phyloP scores from a whole-genome alignment of 129 eudicot species.

The Scalesia atractyloides region DNA sequence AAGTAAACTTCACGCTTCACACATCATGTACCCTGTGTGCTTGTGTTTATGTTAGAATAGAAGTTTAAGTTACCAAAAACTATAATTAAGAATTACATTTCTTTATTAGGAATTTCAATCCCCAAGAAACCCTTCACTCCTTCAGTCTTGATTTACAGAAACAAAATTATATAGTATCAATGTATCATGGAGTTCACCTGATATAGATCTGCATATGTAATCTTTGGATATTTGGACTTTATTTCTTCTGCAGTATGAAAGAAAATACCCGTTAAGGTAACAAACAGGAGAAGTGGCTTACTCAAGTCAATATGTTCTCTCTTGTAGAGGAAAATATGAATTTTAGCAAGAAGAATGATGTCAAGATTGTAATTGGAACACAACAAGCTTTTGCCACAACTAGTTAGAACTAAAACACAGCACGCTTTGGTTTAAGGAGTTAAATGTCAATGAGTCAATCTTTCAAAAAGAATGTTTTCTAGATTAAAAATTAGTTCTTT shows the following conservation, averaged over 20 bases:
- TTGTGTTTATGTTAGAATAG: slow-evolving; percentile 24
- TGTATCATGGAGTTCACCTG: slow-evolving; percentile 61
- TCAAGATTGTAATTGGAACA: slow-evolving; percentile 8
- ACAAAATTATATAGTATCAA: slow-evolving; percentile 2
- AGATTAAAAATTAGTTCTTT: not conserved
- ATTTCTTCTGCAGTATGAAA: slow-evolving; percentile 72
- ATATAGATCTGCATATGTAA: slow-evolving; percentile 95
- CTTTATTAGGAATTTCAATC: slow-evolving; percentile 42
- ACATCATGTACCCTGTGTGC: slow-evolving; percentile 8
- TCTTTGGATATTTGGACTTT: slow-evolving; percentile 80
- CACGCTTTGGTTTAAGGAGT: slow-evolving; percentile 7
- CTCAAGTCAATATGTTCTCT: not conserved
- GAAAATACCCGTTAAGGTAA: slow-evolving; percentile 22
- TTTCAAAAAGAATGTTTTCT: slow-evolving; percentile 5
- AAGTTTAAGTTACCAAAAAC: slow-evolving; percentile 18
- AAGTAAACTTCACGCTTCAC: slow-evolving; percentile 26
- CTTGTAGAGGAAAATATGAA: slow-evolving; percentile 10
- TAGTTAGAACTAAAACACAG: not conserved
- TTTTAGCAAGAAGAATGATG: slow-evolving; percentile 8
- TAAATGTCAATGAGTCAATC: no score
- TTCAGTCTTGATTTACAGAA: slow-evolving; percentile 1
- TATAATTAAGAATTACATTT: slow-evolving; percentile 14
- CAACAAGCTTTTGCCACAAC: slow-evolving; percentile 1
- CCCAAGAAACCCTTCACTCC: slow-evolving; percentile 14
- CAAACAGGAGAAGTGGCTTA: not conserved